phyloP scores from a whole-genome alignment of 345 rosid genomes.

The Hypericum perforatum region DNA sequence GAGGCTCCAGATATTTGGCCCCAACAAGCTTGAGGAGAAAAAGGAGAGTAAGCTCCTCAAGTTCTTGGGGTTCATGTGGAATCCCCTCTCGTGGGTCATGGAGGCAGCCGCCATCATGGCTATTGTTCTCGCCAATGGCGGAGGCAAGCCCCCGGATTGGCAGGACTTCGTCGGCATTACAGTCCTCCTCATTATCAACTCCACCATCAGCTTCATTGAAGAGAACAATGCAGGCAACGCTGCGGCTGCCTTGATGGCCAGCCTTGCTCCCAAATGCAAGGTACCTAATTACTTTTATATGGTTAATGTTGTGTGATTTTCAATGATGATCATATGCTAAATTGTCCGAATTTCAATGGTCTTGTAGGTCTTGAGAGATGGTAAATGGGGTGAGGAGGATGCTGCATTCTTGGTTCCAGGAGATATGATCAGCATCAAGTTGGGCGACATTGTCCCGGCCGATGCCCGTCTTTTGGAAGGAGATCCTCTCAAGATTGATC shows the following conservation, averaged over 20 bases:
- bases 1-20: constrained; percentile 69
- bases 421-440: constrained; percentile 75
- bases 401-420: constrained; percentile 84
- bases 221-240: constrained; percentile 97
- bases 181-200: constrained; percentile 63
- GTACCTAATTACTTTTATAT: constrained; percentile 16
- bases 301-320: not conserved
- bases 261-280: constrained; percentile 87
- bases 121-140: constrained; percentile 82
- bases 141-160: constrained; percentile 89
- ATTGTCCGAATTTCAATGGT: too few species aligned
- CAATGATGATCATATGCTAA: too few species aligned
- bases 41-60: constrained; percentile 64
- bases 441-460: constrained; percentile 87
- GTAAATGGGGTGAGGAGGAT: constrained; percentile 74
- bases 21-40: constrained; percentile 83
- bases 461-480: constrained; percentile 93
- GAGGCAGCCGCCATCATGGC: constrained; percentile 94
- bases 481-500: constrained; percentile 86
- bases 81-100: constrained; percentile 97
- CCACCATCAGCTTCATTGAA: constrained; percentile 88
- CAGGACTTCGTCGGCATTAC: constrained; percentile 81
- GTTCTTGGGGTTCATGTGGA: constrained; percentile 95
- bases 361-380: constrained; percentile 65
- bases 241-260: constrained; percentile 93